Percentiles rank a stretch among this genome's conserved stretches.
Evolutionary conservation across 2,329 filamentous ascomycete species (phyloP).

Genomic region (Venturia pyrina): DNA sequence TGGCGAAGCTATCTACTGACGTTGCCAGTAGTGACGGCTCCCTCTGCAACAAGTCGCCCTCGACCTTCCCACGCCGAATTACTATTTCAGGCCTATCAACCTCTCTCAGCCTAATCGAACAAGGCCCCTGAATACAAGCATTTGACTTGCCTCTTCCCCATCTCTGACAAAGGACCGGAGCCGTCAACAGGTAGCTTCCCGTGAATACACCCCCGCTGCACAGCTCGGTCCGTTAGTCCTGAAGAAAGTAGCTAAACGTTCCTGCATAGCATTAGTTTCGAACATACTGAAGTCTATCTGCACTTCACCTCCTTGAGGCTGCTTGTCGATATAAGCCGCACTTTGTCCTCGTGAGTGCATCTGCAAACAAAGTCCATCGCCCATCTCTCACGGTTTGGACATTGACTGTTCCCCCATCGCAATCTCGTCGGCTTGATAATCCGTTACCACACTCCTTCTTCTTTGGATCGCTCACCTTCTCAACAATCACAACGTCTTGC

Average conservation of each 20-base stretch:
- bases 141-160: background rate
- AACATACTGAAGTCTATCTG: background rate
- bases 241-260: constrained; percentile 6
- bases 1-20: background rate
- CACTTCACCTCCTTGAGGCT: background rate
- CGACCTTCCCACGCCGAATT: background rate
- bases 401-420: background rate
- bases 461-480: background rate
- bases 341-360: constrained; percentile 1
- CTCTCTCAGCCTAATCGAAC: background rate
- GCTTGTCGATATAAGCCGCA: constrained; percentile 1
- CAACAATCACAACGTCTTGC: background rate
- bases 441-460: background rate
- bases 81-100: background rate
- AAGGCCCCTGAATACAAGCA: background rate
- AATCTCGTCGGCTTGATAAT: background rate
- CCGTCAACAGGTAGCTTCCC: background rate
- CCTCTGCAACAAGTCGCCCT: background rate
- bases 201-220: background rate
- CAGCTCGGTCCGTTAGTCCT: constrained; percentile 2
- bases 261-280: constrained; percentile 2
- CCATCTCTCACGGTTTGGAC: constrained; percentile 1
- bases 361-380: constrained; percentile 3
- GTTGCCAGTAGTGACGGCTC: background rate
- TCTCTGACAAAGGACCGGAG: constrained; percentile 3